A percentile compares a stretch with the other conserved stretches of the same genome.
phyloP scores from a whole-genome alignment of 73 alveolate genomes.

The Blepharisma stoltei region DNA sequence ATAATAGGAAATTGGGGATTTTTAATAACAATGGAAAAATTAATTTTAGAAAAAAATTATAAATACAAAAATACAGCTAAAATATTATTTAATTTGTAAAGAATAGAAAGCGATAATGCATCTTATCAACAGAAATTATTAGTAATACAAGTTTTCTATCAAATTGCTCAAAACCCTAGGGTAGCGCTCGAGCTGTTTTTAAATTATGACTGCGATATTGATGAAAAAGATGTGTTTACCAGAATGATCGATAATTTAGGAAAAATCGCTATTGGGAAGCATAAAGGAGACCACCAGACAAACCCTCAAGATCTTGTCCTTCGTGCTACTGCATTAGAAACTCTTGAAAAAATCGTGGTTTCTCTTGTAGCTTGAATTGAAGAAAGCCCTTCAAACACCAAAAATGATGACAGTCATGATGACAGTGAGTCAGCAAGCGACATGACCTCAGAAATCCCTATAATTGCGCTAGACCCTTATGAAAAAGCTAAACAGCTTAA shows the following conservation, averaged over 20 bases:
- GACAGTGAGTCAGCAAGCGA: constrained; percentile 22
- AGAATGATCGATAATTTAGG: constrained; percentile 71
- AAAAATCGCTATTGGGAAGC: constrained; percentile 74
- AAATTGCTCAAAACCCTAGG: constrained; percentile 62
- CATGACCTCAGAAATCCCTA: neutral
- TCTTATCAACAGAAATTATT: constrained; percentile 64
- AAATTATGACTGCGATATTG: constrained; percentile 91
- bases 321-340: constrained; percentile 54
- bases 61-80: constrained; percentile 28
- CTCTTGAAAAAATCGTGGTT: constrained; percentile 39
- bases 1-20: too few species aligned
- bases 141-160: constrained; percentile 68
- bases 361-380: constrained; percentile 29
- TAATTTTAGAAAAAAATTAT: constrained; percentile 19
- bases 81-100: neutral
- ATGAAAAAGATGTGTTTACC: constrained; percentile 69
- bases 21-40: neutral
- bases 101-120: constrained; percentile 70
- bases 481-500: constrained; percentile 41
- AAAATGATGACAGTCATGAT: neutral
- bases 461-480: neutral
- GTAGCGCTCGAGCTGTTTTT: constrained; percentile 79
- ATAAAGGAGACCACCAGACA: constrained; percentile 48
- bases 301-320: constrained; percentile 57
- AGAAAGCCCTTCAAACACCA: constrained; percentile 2